Conservation (phyloP, 202 grass and related monocot species). For the Dendrocalamus latiflorus region DNA sequence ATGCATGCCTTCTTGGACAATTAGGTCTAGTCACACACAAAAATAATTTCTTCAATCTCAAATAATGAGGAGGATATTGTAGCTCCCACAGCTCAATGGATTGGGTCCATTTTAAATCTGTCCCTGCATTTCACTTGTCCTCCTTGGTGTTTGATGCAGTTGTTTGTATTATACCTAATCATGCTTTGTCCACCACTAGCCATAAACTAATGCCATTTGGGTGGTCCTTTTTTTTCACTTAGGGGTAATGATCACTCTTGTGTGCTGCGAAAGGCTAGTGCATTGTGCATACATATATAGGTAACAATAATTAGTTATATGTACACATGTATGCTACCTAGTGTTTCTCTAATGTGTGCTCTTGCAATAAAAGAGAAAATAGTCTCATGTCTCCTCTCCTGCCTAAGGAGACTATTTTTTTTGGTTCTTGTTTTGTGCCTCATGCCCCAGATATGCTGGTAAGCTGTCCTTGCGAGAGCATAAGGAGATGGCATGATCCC, state of each 20-base stretch:
- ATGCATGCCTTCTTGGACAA: slow-evolving; percentile 16
- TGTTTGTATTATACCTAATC: slow-evolving; percentile 57
- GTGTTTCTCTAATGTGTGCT: too few relatives aligned
- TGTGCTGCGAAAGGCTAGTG: slow-evolving; percentile 25
- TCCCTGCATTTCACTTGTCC: slow-evolving; percentile 45
- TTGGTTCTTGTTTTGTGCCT: slow-evolving; percentile 62
- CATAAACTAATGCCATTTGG: too few relatives aligned
- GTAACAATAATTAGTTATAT: neutral
- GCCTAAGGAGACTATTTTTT: slow-evolving; percentile 18
- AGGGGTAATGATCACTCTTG: slow-evolving; percentile 39
- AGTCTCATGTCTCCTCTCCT: too few relatives aligned
- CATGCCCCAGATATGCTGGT: slow-evolving; percentile 57
- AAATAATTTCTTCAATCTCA: neutral
- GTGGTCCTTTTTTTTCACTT: slow-evolving; percentile 19
- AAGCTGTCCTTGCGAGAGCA: slow-evolving; percentile 41
- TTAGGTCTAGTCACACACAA: slow-evolving; percentile 17
- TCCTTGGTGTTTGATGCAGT: slow-evolving; percentile 31
- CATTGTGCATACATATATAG: neutral
- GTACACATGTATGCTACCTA: too few relatives aligned
- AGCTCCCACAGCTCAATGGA: slow-evolving; percentile 20
- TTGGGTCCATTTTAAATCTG: slow-evolving; percentile 22
- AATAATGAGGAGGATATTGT: slow-evolving; percentile 29
- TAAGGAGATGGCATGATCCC: slow-evolving; percentile 41
- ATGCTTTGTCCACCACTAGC: slow-evolving; percentile 47
- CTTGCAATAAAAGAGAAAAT: neutral